Percentiles rank a stretch among this genome's conserved stretches.
Evolutionary conservation across 345 rosid genomes (phyloP).

Genomic region (Rubroshorea leprosula): DNA sequence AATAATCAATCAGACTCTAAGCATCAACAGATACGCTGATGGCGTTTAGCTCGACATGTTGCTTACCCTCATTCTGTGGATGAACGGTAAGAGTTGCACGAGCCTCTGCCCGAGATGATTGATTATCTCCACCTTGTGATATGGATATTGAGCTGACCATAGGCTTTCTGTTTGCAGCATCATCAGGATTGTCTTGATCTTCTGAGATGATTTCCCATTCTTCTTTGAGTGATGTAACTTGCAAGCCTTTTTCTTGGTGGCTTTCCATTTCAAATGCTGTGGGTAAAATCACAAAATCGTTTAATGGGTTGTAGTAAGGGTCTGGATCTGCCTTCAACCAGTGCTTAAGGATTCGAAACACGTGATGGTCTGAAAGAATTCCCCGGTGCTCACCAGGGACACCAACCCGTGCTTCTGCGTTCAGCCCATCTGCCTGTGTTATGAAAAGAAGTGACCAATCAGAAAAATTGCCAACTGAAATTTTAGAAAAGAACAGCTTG

Average conservation of each 20-base stretch:
- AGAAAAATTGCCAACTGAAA: not conserved
- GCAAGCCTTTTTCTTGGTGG: slow-evolving; percentile 53
- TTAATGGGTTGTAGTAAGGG: slow-evolving; percentile 83
- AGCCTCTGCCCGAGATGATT: slow-evolving; percentile 44
- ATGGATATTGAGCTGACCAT: slow-evolving; percentile 50
- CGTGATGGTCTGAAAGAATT: slow-evolving; percentile 78
- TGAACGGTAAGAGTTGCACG: slow-evolving; percentile 51
- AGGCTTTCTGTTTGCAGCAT: slow-evolving; percentile 19
- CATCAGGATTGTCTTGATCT: slow-evolving; percentile 23
- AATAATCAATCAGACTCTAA: slow-evolving; percentile 3
- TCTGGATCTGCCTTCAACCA: slow-evolving; percentile 87
- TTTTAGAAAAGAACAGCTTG: not conserved
- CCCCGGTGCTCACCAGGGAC: slow-evolving; percentile 94
- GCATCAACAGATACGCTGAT: slow-evolving; percentile 71
- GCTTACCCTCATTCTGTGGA: slow-evolving; percentile 59
- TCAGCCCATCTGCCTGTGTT: slow-evolving; percentile 82
- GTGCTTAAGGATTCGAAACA: slow-evolving; percentile 74
- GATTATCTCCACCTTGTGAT: slow-evolving; percentile 32
- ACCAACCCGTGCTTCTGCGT: slow-evolving; percentile 91
- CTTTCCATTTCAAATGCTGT: slow-evolving; percentile 56
- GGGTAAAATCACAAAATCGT: slow-evolving; percentile 83
- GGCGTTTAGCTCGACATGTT: slow-evolving; percentile 63
- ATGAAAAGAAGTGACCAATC: not conserved
- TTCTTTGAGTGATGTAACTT: slow-evolving; percentile 74
- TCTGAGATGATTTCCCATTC: slow-evolving; percentile 76